These are phyloP conservation scores for Chlorella sp. DNA, from an alignment of 139 green algal species.

Conservation along the genomic window DNA sequence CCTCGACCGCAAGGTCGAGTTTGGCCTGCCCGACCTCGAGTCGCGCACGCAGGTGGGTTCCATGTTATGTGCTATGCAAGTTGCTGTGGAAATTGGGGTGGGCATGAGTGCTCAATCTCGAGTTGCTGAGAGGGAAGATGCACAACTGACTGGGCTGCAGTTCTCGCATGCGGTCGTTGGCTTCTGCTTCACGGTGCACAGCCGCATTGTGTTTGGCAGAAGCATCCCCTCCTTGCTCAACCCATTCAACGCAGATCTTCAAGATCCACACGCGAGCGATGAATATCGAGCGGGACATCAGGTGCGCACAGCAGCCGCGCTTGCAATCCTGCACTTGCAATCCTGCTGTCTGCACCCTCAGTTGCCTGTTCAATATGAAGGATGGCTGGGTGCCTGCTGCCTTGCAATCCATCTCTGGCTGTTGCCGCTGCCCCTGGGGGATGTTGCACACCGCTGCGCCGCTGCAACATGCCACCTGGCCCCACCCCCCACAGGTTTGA, in stretches of 20 bases:
- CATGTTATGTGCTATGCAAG: background rate
- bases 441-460: background rate
- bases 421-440: background rate
- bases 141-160: too few species aligned
- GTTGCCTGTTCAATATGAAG: too few species aligned
- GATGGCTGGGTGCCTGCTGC: background rate
- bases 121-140: too few species aligned
- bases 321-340: background rate
- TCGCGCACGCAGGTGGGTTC: conserved; percentile 76
- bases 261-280: conserved; percentile 98
- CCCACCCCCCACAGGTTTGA: conserved; percentile 74
- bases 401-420: background rate
- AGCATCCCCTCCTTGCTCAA: too few species aligned
- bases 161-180: too few species aligned
- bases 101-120: too few species aligned
- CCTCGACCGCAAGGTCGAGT: conserved; percentile 98
- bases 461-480: too few species aligned
- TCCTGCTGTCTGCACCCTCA: background rate
- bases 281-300: conserved; percentile 97
- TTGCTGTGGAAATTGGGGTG: too few species aligned
- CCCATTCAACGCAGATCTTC: conserved; percentile 82
- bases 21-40: conserved; percentile 97
- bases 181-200: too few species aligned
- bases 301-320: conserved; percentile 39
- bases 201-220: too few species aligned